These are phyloP conservation scores for Epichloe bromicola DNA, from an alignment of 2,329 filamentous ascomycete species.

Conservation along the genomic window DNA sequence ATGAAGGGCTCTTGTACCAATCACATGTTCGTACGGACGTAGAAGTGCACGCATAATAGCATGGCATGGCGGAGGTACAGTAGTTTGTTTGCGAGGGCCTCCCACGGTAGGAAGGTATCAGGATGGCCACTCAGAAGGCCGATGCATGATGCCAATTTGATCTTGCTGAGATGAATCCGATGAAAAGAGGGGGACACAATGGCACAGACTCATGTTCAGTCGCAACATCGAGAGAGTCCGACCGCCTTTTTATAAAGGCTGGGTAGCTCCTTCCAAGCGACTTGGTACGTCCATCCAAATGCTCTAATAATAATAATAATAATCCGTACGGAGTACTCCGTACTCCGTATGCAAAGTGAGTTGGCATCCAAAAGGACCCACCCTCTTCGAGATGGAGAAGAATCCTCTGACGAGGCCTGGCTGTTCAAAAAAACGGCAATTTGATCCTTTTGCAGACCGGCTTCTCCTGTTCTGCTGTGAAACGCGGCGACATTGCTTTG, in stretches of 20 bases:
- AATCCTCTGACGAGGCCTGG: neutral
- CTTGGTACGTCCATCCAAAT: neutral
- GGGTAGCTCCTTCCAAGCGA: constrained; percentile 3
- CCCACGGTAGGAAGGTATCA: neutral
- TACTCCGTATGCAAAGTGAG: constrained; percentile 10
- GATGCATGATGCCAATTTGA: neutral
- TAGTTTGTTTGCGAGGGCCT: neutral
- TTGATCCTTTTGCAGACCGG: neutral
- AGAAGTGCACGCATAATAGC: neutral
- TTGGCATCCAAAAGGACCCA: constrained; percentile 7
- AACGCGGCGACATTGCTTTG: neutral
- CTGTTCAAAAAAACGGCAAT: neutral
- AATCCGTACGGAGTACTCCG: neutral
- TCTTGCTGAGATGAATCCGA: neutral
- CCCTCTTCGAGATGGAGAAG: neutral
- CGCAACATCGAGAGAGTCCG: neutral
- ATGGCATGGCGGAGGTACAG: neutral
- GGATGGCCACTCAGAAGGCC: neutral
- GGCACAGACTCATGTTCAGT: neutral
- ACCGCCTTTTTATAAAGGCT: constrained; percentile 6
- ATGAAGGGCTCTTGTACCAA: neutral
- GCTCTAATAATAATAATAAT: neutral
- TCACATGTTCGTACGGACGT: neutral
- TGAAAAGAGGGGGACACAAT: neutral
- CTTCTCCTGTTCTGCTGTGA: neutral